These are phyloP conservation scores for Colletotrichum camelliae DNA, from an alignment of 2,329 filamentous ascomycete genomes.

Conservation along the genomic window DNA sequence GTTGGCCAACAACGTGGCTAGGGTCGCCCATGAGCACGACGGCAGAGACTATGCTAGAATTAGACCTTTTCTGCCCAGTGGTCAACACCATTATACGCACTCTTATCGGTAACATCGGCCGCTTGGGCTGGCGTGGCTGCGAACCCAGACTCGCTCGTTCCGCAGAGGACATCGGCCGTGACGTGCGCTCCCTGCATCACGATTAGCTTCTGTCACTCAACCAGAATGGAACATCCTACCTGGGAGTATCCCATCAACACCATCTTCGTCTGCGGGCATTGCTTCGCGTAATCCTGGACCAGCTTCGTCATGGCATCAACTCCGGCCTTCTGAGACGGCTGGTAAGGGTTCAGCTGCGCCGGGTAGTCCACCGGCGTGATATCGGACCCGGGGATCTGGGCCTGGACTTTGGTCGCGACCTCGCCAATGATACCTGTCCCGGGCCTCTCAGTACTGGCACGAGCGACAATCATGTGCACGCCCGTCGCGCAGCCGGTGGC, in stretches of 20 bases:
- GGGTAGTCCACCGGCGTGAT: slow-evolving; percentile 43
- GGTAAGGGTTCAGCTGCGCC: slow-evolving; percentile 34
- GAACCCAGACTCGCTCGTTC: slow-evolving; percentile 32
- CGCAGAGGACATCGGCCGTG: slow-evolving; percentile 41
- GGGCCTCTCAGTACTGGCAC: slow-evolving; percentile 39
- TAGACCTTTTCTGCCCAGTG: background rate
- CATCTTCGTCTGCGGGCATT: slow-evolving; percentile 42
- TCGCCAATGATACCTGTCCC: slow-evolving; percentile 38
- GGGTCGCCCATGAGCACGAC: slow-evolving; percentile 47
- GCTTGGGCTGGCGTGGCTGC: slow-evolving; percentile 28
- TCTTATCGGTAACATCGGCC: slow-evolving; percentile 33
- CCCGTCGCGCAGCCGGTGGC: slow-evolving; percentile 35
- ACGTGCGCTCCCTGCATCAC: slow-evolving; percentile 41
- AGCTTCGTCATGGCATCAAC: slow-evolving; percentile 32
- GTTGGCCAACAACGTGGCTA: slow-evolving; percentile 38
- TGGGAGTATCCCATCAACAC: slow-evolving; percentile 48
- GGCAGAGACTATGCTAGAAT: slow-evolving; percentile 37
- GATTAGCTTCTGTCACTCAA: background rate
- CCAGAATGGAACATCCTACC: slow-evolving; percentile 23
- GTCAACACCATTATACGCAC: slow-evolving; percentile 6
- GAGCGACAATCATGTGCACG: slow-evolving; percentile 44
- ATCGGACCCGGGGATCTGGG: slow-evolving; percentile 35
- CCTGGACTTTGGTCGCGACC: slow-evolving; percentile 35
- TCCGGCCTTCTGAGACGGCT: slow-evolving; percentile 39
- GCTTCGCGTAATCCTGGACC: slow-evolving; percentile 36